phyloP scores from a whole-genome alignment of 352 stramenopile genomes.

The Phytophthora sp. region DNA sequence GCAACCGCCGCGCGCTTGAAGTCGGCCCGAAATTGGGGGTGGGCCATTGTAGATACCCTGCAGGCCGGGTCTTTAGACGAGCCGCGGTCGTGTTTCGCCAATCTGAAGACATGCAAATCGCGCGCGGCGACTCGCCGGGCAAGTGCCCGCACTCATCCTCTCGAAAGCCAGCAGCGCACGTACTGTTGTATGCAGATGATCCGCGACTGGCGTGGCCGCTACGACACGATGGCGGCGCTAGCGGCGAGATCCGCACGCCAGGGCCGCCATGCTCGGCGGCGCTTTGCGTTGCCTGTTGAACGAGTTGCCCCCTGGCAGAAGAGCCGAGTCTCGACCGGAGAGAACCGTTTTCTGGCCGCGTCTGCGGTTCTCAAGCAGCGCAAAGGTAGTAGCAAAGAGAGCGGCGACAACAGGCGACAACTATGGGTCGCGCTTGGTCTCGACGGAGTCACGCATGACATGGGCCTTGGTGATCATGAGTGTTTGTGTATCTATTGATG shows the following conservation, averaged over 20 bases:
- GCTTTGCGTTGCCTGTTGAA: neutral
- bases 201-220: constrained; percentile 36
- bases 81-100: constrained; percentile 39
- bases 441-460: constrained; percentile 7
- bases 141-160: constrained; percentile 18
- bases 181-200: constrained; percentile 43
- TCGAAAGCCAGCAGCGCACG: constrained; percentile 42
- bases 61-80: constrained; percentile 23
- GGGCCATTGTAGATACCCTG: constrained; percentile 16
- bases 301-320: constrained; percentile 29
- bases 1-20: constrained; percentile 16
- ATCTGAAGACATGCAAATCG: constrained; percentile 39
- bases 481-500: too few species aligned
- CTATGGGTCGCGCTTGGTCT: neutral
- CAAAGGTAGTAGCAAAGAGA: neutral
- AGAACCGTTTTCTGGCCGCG: constrained; percentile 25
- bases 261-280: neutral
- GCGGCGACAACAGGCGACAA: neutral
- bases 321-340: constrained; percentile 13
- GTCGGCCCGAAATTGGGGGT: constrained; percentile 9
- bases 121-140: too few species aligned
- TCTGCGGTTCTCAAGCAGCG: neutral
- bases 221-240: constrained; percentile 29
- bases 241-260: constrained; percentile 36
- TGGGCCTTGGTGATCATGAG: too few species aligned